These are phyloP conservation scores for Lomentospora prolificans DNA, from an alignment of 2,329 filamentous ascomycete species.

Conservation along the genomic window DNA sequence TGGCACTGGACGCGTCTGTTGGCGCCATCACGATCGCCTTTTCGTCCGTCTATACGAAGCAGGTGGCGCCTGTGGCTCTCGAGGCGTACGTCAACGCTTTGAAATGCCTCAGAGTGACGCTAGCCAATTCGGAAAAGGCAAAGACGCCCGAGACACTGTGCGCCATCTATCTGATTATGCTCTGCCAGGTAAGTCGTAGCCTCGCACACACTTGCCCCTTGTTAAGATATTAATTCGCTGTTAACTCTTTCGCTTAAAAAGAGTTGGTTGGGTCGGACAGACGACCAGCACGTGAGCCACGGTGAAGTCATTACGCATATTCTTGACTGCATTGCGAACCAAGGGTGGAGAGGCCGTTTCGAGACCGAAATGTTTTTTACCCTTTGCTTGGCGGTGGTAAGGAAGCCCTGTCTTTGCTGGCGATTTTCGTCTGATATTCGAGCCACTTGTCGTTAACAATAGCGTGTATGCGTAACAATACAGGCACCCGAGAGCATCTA, in stretches of 20 bases:
- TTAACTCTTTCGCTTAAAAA: no score
- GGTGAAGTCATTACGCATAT: slow-evolving; percentile 23
- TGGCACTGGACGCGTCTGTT: slow-evolving; percentile 31
- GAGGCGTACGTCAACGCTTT: slow-evolving; percentile 22
- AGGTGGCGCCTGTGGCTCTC: slow-evolving; percentile 14
- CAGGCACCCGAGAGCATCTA: slow-evolving; percentile 23
- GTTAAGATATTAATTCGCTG: no score
- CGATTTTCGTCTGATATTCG: no score
- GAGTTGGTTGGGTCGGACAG: slow-evolving; percentile 22
- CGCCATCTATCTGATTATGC: slow-evolving; percentile 26
- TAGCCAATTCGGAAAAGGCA: slow-evolving; percentile 19
- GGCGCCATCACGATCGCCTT: slow-evolving; percentile 19
- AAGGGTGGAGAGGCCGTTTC: slow-evolving; percentile 18
- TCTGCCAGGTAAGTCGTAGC: slow-evolving; percentile 23
- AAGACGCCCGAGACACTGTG: slow-evolving; percentile 23
- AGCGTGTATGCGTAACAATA: no score
- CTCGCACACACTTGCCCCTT: no score
- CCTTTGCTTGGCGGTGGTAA: slow-evolving; percentile 22
- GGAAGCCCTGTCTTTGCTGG: slow-evolving; percentile 5
- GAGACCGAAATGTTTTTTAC: slow-evolving; percentile 20
- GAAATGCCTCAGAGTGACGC: slow-evolving; percentile 16
- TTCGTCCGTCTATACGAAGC: slow-evolving; percentile 14
- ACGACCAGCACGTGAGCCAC: slow-evolving; percentile 18
- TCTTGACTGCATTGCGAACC: slow-evolving; percentile 17
- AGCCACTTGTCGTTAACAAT: no score